A percentile compares a stretch with the other conserved stretches of the same genome.
Evolutionary conservation across 1,284 basidiomycete genomes (phyloP).

Genomic region (Ganoderma sinense): DNA sequence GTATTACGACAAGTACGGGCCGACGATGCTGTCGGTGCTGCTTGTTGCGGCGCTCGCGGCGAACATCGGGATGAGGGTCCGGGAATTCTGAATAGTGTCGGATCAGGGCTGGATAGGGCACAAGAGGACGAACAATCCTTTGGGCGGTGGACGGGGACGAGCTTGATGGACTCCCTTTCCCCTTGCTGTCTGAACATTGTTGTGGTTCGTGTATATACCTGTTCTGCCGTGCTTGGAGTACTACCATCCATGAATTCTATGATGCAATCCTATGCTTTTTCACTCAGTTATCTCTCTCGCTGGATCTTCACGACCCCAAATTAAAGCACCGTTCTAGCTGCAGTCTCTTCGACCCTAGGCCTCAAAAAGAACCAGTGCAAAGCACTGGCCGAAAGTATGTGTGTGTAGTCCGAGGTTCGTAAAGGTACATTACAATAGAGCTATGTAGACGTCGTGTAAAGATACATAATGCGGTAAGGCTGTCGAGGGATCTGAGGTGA

Average conservation of each 20-base stretch:
- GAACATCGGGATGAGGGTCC: slow-evolving; percentile 72
- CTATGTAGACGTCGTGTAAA: neutral
- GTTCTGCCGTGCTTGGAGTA: neutral
- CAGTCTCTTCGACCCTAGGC: too few species aligned
- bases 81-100: slow-evolving; percentile 33
- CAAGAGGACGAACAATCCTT: neutral
- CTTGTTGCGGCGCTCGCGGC: slow-evolving; percentile 77
- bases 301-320: too few species aligned
- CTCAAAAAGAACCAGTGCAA: too few species aligned
- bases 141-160: neutral
- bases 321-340: too few species aligned
- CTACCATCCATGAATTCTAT: neutral
- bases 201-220: neutral
- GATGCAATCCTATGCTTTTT: neutral
- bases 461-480: neutral
- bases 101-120: neutral
- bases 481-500: neutral
- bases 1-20: slow-evolving; percentile 92
- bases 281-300: too few species aligned
- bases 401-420: neutral
- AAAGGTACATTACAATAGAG: neutral
- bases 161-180: neutral
- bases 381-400: too few species aligned
- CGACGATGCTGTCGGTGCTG: slow-evolving; percentile 77
- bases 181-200: neutral